Evolutionary conservation across 2,329 filamentous ascomycete genomes (phyloP).

Genomic region (Biscogniauxia sp.): DNA sequence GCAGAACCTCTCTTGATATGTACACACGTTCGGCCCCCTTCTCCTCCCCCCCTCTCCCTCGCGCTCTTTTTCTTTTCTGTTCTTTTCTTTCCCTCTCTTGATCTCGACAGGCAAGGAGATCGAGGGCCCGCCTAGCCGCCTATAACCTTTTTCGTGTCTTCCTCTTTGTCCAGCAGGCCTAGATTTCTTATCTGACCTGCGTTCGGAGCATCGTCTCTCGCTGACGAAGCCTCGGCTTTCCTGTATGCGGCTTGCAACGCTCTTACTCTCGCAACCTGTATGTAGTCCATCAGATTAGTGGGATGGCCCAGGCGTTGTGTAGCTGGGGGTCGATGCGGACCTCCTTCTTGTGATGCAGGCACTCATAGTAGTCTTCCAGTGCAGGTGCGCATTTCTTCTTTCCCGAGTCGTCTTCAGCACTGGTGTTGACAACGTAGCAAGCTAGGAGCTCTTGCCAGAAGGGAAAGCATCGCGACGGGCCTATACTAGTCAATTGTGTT

Average conservation of each 20-base stretch:
- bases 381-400: constrained; percentile 84
- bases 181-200: constrained; percentile 85
- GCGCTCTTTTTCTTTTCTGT: constrained; percentile 8
- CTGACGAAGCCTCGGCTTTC: constrained; percentile 71
- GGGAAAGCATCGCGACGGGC: constrained; percentile 82
- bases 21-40: too few species aligned
- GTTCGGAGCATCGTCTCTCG: constrained; percentile 76
- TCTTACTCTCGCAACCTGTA: constrained; percentile 72
- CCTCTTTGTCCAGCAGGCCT: constrained; percentile 79
- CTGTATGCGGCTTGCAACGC: constrained; percentile 82
- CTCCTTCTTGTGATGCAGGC: constrained; percentile 98
- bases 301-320: background rate
- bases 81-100: constrained; percentile 26
- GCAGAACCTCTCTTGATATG: too few species aligned
- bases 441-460: constrained; percentile 99
- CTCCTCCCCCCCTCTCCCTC: constrained; percentile 16
- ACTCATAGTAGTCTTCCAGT: constrained; percentile 98
- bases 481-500: constrained; percentile 36
- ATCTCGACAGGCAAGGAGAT: constrained; percentile 15
- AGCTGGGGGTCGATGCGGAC: constrained; percentile 45
- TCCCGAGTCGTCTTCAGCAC: constrained; percentile 71
- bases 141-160: constrained; percentile 67
- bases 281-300: constrained; percentile 6
- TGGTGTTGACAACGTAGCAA: constrained; percentile 95
- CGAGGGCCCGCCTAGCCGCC: constrained; percentile 27